Conservation (phyloP, 352 stramenopile species). For the Pythium aquatile region DNA sequence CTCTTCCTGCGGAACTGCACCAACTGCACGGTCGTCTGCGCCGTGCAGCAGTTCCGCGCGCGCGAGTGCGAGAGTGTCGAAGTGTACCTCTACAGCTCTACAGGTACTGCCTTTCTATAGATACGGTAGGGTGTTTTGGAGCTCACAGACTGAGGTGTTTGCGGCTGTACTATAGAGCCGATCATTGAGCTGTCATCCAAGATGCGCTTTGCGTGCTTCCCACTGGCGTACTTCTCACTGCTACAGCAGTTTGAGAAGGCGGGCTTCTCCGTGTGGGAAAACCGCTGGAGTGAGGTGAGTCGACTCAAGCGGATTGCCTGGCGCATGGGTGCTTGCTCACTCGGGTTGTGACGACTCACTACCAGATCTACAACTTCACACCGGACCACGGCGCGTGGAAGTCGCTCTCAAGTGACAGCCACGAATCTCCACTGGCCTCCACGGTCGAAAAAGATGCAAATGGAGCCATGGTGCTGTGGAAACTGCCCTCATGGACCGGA, state of each 20-base stretch:
- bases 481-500: slow-evolving; percentile 40
- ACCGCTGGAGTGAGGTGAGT: slow-evolving; percentile 75
- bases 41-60: slow-evolving; percentile 71
- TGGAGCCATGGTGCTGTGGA: slow-evolving; percentile 42
- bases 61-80: slow-evolving; percentile 63
- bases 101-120: slow-evolving; percentile 25
- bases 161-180: slow-evolving; percentile 34
- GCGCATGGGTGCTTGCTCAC: too few species aligned
- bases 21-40: slow-evolving; percentile 57
- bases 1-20: slow-evolving; percentile 73
- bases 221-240: slow-evolving; percentile 65
- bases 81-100: slow-evolving; percentile 65
- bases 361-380: slow-evolving; percentile 73
- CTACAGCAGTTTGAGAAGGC: slow-evolving; percentile 62
- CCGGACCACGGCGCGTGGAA: slow-evolving; percentile 56
- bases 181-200: slow-evolving; percentile 66
- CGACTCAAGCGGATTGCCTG: too few species aligned
- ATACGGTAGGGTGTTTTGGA: too few species aligned
- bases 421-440: slow-evolving; percentile 38
- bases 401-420: slow-evolving; percentile 26
- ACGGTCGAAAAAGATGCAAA: slow-evolving; percentile 29
- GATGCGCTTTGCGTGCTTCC: slow-evolving; percentile 65
- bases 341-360: neutral
- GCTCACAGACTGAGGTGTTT: too few species aligned
- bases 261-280: slow-evolving; percentile 81